Percentiles rank a stretch among this genome's conserved stretches.
Evolutionary conservation across 805 yeast genomes (phyloP).

Genomic region (Candida endomychidarum): DNA sequence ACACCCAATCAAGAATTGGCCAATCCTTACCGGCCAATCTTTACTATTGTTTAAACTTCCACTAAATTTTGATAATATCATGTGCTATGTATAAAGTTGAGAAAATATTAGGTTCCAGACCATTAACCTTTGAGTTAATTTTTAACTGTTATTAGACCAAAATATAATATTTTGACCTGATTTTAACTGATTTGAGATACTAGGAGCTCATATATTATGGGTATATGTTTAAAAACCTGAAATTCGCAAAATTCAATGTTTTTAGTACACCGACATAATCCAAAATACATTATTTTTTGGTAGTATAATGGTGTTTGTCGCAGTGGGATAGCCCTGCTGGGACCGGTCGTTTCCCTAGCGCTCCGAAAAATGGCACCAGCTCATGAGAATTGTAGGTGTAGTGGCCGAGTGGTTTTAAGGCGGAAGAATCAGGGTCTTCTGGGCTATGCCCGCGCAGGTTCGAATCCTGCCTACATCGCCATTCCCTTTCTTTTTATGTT

Average conservation of each 20-base stretch:
- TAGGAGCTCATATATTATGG: too few species aligned
- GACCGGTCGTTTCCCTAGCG: not conserved
- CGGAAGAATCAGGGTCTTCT: conserved; percentile 14
- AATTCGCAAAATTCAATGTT: not conserved
- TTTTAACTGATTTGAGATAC: too few species aligned
- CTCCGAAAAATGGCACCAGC: not conserved
- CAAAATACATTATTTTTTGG: not conserved
- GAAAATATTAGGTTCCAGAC: too few species aligned
- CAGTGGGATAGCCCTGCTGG: conserved; percentile 3
- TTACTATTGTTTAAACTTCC: too few species aligned
- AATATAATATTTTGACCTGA: too few species aligned
- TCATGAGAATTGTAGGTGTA: conserved; percentile 7
- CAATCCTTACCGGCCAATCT: too few species aligned
- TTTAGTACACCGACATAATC: not conserved
- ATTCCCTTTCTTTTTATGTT: conserved; percentile 2
- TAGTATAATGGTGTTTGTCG: conserved; percentile 7
- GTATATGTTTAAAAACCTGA: too few species aligned
- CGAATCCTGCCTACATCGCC: conserved; percentile 15
- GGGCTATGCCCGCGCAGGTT: conserved; percentile 17
- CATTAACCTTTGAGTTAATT: too few species aligned
- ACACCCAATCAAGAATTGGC: too few species aligned
- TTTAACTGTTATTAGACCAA: too few species aligned
- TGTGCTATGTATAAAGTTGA: too few species aligned
- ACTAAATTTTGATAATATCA: too few species aligned
- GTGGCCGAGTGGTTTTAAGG: conserved; percentile 17